Percentiles rank a stretch among this genome's conserved stretches.
Conservation (phyloP, 108 stramenopile species). For the Nannochloropsis gaditana region DNA sequence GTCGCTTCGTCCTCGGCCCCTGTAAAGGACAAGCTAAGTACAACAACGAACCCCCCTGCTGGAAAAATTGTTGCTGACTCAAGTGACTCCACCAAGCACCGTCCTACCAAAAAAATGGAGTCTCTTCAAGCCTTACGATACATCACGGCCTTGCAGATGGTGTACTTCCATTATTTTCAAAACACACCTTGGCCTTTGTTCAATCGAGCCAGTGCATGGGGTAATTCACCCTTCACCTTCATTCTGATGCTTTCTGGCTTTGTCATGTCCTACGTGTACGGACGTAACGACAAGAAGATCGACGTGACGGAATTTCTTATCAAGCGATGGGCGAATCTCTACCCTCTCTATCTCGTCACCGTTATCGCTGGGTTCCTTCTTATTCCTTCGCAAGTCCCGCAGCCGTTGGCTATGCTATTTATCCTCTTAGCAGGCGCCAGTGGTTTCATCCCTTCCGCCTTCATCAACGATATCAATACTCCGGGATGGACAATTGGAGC, state of each 20-base stretch:
- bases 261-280: neutral
- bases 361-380: neutral
- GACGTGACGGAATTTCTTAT: conserved; percentile 9
- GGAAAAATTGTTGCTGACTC: neutral
- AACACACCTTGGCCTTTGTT: neutral
- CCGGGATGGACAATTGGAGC: neutral
- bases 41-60: neutral
- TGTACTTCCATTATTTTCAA: conserved; percentile 7
- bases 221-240: neutral
- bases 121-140: conserved; percentile 20
- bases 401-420: neutral
- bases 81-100: neutral
- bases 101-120: neutral
- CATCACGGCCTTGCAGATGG: conserved; percentile 1
- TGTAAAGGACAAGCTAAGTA: neutral
- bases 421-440: neutral
- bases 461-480: conserved; percentile 12
- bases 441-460: conserved; percentile 6
- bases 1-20: neutral
- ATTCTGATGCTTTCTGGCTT: conserved; percentile 5
- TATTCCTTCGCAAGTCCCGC: neutral
- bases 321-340: conserved; percentile 17
- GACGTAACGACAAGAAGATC: conserved; percentile 5
- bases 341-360: neutral
- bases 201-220: neutral